Conservation (phyloP, 225 moss, liverwort and hornwort genomes). For the Neckera pumila region DNA sequence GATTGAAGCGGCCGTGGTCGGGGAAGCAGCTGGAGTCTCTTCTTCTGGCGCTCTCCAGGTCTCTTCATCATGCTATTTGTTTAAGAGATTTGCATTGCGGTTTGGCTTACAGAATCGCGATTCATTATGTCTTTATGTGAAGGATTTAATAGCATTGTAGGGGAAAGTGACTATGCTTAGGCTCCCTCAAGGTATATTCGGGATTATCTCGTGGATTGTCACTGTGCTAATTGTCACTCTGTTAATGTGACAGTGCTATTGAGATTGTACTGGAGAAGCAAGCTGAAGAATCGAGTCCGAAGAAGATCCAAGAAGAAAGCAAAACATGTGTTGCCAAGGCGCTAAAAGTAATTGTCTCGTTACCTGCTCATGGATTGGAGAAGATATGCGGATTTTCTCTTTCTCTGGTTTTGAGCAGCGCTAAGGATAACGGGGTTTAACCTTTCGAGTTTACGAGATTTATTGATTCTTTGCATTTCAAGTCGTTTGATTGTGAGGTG, state of each 20-base stretch:
- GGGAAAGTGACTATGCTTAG: neutral
- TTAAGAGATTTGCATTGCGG: neutral
- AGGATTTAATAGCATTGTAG: neutral
- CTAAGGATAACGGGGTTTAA: neutral
- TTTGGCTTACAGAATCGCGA: neutral
- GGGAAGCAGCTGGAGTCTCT: slow-evolving; percentile 53
- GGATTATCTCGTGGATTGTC: neutral
- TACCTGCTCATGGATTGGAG: neutral
- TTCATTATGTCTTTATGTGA: neutral
- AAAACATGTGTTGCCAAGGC: slow-evolving; percentile 10
- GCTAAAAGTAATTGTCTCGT: slow-evolving; percentile 23
- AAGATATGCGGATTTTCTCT: neutral
- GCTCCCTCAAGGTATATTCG: neutral
- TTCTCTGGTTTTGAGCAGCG: neutral
- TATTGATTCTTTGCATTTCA: neutral
- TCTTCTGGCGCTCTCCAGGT: slow-evolving; percentile 37
- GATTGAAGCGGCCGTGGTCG: slow-evolving; percentile 27
- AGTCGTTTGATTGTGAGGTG: neutral
- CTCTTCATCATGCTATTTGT: neutral
- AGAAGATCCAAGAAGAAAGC: neutral
- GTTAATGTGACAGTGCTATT: slow-evolving; percentile 23
- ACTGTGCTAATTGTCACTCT: neutral
- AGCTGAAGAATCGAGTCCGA: neutral
- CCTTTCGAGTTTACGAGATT: neutral
- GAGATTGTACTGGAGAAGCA: slow-evolving; percentile 48